Conservation (phyloP, 768 basidiomycete genomes). For the Gloeopeniophorella convolvens region DNA sequence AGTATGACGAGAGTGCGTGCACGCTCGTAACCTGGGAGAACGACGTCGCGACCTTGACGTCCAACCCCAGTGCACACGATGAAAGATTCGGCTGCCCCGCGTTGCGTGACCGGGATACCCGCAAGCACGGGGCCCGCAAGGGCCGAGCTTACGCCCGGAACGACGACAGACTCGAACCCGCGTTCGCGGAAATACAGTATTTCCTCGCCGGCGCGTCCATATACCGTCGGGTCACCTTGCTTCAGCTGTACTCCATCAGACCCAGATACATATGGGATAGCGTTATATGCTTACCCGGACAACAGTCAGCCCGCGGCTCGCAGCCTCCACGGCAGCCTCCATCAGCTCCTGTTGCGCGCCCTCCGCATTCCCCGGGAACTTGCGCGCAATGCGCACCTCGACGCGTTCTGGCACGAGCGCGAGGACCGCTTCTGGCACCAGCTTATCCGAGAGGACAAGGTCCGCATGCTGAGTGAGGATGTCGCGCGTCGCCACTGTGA, state of each 20-base stretch:
- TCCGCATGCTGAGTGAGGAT: conserved; percentile 77
- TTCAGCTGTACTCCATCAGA: conserved; percentile 54
- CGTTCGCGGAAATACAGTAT: conserved; percentile 84
- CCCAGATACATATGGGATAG: too few relatives aligned
- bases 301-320: conserved; percentile 71
- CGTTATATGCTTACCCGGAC: conserved; percentile 56
- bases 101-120: conserved; percentile 90
- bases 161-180: conserved; percentile 76
- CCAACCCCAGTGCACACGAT: conserved; percentile 94
- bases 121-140: conserved; percentile 87
- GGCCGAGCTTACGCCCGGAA: conserved; percentile 88
- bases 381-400: conserved; percentile 84
- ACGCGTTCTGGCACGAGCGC: conserved; percentile 69
- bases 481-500: conserved; percentile 81
- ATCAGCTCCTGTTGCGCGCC: conserved; percentile 93
- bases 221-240: conserved; percentile 95
- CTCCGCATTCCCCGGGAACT: conserved; percentile 97
- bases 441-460: conserved; percentile 91
- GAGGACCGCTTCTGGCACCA: conserved; percentile 86
- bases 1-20: conserved; percentile 75
- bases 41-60: conserved; percentile 71
- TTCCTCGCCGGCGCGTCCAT: conserved; percentile 93
- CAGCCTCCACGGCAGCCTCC: conserved; percentile 83
- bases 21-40: conserved; percentile 84
- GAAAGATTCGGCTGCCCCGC: conserved; percentile 87